A percentile compares a stretch with the other conserved stretches of the same genome.
These are phyloP conservation scores for Colletotrichum noveboracense DNA, from an alignment of 2,329 filamentous ascomycete species.

Conservation along the genomic window DNA sequence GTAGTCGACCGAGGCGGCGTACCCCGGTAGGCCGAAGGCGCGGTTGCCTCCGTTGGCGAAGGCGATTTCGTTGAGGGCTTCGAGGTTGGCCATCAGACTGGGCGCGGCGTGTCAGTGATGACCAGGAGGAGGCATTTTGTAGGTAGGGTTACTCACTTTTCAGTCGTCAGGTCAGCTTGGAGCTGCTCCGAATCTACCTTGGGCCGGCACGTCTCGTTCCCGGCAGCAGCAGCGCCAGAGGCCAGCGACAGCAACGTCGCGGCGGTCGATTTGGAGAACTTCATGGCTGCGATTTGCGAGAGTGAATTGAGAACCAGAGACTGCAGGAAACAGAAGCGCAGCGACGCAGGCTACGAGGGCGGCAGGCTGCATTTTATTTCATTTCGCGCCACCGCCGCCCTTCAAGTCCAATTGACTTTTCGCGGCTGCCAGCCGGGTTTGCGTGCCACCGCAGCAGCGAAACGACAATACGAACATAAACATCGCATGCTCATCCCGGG, in stretches of 20 bases:
- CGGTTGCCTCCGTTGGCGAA: conserved; percentile 56
- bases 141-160: conserved; percentile 1
- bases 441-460: not conserved
- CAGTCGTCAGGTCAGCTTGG: conserved; percentile 20
- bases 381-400: no score
- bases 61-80: conserved; percentile 51
- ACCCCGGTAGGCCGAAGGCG: conserved; percentile 57
- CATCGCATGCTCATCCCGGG: conserved; percentile 11
- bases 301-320: not conserved
- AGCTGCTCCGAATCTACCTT: conserved; percentile 22
- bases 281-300: conserved; percentile 2
- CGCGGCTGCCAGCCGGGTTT: not conserved
- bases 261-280: conserved; percentile 8
- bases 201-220: conserved; percentile 15
- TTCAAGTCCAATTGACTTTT: not conserved
- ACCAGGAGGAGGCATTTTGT: not conserved
- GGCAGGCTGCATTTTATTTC: not conserved
- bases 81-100: conserved; percentile 51
- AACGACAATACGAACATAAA: not conserved
- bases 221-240: not conserved
- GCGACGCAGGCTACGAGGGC: not conserved
- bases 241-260: conserved; percentile 18
- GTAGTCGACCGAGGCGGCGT: conserved; percentile 53
- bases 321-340: no score
- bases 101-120: not conserved